phyloP scores from a whole-genome alignment of 2,329 filamentous ascomycete species.

The Colletotrichum cuscutae region DNA sequence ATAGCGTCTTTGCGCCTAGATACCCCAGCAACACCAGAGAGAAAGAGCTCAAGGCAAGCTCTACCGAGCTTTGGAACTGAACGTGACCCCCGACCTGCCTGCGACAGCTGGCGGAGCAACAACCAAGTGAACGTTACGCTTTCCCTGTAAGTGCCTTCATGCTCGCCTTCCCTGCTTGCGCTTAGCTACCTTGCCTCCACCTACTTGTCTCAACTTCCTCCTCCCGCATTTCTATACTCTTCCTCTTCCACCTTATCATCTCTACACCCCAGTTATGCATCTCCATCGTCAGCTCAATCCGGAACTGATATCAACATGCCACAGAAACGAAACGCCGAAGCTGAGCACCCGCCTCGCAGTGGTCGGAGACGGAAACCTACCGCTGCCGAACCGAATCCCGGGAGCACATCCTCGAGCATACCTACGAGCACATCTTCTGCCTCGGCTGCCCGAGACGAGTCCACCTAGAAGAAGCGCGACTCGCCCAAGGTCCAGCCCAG shows the following conservation, averaged over 20 bases:
- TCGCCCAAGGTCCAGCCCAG: neutral
- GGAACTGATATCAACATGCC: conserved; percentile 8
- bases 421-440: neutral
- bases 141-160: conserved; percentile 11
- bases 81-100: neutral
- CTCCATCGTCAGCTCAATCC: neutral
- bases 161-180: neutral
- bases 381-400: neutral
- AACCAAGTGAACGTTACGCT: neutral
- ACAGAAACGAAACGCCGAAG: neutral
- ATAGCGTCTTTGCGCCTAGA: conserved; percentile 13
- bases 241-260: neutral
- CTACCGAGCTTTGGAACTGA: neutral
- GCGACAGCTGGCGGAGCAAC: conserved; percentile 2
- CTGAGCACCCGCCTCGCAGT: neutral
- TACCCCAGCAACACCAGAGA: conserved; percentile 10
- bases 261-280: neutral
- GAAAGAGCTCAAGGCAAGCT: neutral
- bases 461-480: conserved; percentile 18
- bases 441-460: neutral
- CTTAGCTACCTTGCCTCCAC: neutral
- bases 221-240: neutral
- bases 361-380: neutral
- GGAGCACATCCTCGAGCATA: neutral
- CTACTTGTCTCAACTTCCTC: neutral